Percentiles rank a stretch among this genome's conserved stretches.
Conservation (phyloP, 768 basidiomycete species). For the Leccinum incarnatum region DNA sequence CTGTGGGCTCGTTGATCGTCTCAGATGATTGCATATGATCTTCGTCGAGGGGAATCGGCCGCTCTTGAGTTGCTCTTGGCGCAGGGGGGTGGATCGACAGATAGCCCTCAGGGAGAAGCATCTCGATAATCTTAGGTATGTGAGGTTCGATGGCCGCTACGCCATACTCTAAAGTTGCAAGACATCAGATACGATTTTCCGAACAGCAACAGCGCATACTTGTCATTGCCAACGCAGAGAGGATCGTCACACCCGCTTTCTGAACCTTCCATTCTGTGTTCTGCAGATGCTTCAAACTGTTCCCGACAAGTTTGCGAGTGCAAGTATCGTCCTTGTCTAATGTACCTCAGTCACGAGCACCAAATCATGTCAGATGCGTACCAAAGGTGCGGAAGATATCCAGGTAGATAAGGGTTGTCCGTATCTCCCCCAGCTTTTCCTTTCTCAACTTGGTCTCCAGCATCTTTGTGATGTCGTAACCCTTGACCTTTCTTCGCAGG, state of each 20-base stretch:
- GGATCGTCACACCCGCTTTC: not conserved
- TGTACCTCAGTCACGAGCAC: not conserved
- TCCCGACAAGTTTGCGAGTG: not conserved
- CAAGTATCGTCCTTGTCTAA: not conserved
- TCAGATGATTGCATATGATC: not conserved
- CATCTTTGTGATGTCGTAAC: not conserved
- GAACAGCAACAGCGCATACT: not conserved
- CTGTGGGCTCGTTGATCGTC: not conserved
- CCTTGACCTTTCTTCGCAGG: not conserved
- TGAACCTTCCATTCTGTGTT: not conserved
- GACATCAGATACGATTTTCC: not conserved
- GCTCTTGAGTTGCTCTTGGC: too few relatives aligned
- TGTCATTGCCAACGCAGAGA: not conserved
- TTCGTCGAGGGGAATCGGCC: too few relatives aligned
- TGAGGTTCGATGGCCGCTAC: not conserved
- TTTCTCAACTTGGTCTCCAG: not conserved
- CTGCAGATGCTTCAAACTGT: not conserved
- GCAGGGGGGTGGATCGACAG: too few relatives aligned
- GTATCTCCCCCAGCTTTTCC: not conserved
- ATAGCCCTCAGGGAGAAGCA: not conserved
- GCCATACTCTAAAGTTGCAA: not conserved
- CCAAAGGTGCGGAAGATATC: not conserved
- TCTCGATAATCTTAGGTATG: not conserved
- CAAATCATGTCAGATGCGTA: not conserved
- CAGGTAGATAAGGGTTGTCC: not conserved